A percentile compares a stretch with the other conserved stretches of the same genome.
phyloP scores from a whole-genome alignment of 176 grass and related monocot species.

The Juncus effusus region DNA sequence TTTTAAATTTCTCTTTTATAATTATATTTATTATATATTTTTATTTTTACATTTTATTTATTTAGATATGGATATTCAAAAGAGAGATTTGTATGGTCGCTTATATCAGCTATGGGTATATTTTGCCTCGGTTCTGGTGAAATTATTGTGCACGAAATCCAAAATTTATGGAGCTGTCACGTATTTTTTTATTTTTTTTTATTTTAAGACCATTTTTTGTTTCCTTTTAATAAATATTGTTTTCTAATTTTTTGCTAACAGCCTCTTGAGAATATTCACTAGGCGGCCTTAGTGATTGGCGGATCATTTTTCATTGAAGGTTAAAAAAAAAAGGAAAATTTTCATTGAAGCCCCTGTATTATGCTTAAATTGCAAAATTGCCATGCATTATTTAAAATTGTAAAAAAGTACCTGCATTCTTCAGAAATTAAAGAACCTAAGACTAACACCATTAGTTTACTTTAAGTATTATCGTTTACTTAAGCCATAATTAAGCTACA shows the following conservation, averaged over 20 bases:
- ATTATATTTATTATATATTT: constrained; percentile 2
- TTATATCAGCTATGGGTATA: constrained; percentile 98
- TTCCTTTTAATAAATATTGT: too few species aligned
- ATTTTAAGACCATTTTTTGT: constrained; percentile 16
- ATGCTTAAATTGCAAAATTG: too few species aligned
- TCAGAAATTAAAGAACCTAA: too few species aligned
- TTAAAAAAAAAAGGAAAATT: too few species aligned
- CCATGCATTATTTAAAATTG: too few species aligned
- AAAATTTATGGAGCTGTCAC: constrained; percentile 88
- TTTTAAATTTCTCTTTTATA: background rate
- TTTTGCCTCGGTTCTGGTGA: constrained; percentile 95
- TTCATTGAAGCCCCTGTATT: too few species aligned
- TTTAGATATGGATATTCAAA: constrained; percentile 94
- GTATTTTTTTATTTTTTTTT: constrained; percentile 44
- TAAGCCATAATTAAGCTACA: too few species aligned
- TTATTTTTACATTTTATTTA: constrained; percentile 26
- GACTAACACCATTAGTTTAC: too few species aligned
- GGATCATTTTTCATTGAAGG: constrained; percentile 97
- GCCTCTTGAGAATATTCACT: constrained; percentile 84
- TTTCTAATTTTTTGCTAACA: constrained; percentile 44
- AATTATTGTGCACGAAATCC: constrained; percentile 90
- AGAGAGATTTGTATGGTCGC: constrained; percentile 99
- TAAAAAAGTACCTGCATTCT: too few species aligned
- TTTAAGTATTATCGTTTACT: too few species aligned
- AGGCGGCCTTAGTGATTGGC: constrained; percentile 90